These are phyloP conservation scores for Lentinus brumalis DNA, from an alignment of 768 basidiomycete species.

Conservation along the genomic window DNA sequence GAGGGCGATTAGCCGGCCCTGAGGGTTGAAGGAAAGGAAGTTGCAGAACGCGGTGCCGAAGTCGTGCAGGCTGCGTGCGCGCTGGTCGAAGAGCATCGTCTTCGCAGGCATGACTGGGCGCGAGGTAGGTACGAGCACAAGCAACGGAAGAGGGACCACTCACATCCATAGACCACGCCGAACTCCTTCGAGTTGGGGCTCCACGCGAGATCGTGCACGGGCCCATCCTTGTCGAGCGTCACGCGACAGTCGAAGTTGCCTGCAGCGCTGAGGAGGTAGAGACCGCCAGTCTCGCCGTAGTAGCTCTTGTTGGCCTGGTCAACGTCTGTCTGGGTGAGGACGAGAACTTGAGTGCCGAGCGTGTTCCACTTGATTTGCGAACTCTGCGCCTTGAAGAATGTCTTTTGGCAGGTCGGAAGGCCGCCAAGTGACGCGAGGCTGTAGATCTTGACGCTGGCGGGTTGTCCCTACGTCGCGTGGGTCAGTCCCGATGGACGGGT, in stretches of 20 bases:
- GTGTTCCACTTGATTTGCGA: slow-evolving; percentile 96
- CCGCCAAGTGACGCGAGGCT: slow-evolving; percentile 62
- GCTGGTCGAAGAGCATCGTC: slow-evolving; percentile 87
- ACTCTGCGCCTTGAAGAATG: slow-evolving; percentile 94
- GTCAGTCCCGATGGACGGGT: neutral
- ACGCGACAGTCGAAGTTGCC: slow-evolving; percentile 95
- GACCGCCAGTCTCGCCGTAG: slow-evolving; percentile 89
- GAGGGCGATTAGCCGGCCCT: slow-evolving; percentile 82
- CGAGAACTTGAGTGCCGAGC: slow-evolving; percentile 87
- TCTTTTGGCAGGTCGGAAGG: slow-evolving; percentile 83
- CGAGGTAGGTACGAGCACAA: slow-evolving; percentile 4
- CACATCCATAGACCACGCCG: slow-evolving; percentile 94
- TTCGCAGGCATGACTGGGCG: slow-evolving; percentile 90
- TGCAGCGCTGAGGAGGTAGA: slow-evolving; percentile 89
- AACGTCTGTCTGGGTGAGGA: slow-evolving; percentile 94
- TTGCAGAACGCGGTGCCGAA: slow-evolving; percentile 91
- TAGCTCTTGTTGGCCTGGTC: slow-evolving; percentile 97
- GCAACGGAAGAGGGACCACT: slow-evolving; percentile 35
- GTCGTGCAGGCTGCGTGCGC: slow-evolving; percentile 84
- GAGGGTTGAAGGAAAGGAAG: slow-evolving; percentile 93
- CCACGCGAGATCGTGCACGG: slow-evolving; percentile 96
- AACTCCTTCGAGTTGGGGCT: slow-evolving; percentile 97
- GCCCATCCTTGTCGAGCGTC: slow-evolving; percentile 90
- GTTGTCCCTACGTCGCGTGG: slow-evolving; percentile 63
- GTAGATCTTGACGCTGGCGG: slow-evolving; percentile 86